Evolutionary conservation across 176 grass and related monocot genomes (phyloP).

Genomic region (Cymbopogon citratus): DNA sequence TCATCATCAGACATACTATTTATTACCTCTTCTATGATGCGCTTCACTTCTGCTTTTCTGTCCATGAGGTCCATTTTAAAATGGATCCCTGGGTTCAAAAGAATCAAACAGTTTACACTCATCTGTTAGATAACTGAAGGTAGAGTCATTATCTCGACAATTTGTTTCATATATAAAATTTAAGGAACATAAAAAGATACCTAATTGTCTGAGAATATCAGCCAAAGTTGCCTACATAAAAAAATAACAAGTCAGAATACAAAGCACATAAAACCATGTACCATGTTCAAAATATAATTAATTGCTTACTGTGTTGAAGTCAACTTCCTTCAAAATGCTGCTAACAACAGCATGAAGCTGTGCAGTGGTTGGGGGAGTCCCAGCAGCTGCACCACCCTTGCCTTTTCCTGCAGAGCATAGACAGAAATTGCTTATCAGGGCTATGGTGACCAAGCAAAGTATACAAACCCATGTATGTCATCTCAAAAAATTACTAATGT

Average conservation of each 20-base stretch:
- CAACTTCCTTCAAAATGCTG: constrained; percentile 91
- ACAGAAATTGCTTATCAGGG: neutral
- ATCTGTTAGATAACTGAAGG: neutral
- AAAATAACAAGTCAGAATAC: constrained; percentile 6
- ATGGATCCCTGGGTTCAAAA: constrained; percentile 51
- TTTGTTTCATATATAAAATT: neutral
- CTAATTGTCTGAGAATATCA: constrained; percentile 93
- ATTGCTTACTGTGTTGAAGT: constrained; percentile 84
- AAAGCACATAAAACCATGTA: neutral
- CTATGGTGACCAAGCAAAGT: neutral
- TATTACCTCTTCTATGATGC: too few relatives aligned
- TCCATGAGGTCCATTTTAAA: constrained; percentile 29
- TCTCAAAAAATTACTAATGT: neutral
- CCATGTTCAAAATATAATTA: constrained; percentile 1
- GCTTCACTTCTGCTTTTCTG: too few relatives aligned
- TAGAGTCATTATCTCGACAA: neutral
- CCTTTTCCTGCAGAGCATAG: constrained; percentile 57
- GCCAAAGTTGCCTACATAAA: constrained; percentile 76
- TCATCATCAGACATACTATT: too few relatives aligned
- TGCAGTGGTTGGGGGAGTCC: constrained; percentile 53
- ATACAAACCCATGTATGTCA: too few relatives aligned
- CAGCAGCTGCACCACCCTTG: constrained; percentile 40
- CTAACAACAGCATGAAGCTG: constrained; percentile 80
- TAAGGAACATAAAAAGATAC: constrained; percentile 33
- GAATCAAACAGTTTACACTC: neutral